Evolutionary conservation across 2,329 filamentous ascomycete genomes (phyloP), one percentile per base, ranked within the genome.

Genomic region (Cladosporium velox): DNA sequence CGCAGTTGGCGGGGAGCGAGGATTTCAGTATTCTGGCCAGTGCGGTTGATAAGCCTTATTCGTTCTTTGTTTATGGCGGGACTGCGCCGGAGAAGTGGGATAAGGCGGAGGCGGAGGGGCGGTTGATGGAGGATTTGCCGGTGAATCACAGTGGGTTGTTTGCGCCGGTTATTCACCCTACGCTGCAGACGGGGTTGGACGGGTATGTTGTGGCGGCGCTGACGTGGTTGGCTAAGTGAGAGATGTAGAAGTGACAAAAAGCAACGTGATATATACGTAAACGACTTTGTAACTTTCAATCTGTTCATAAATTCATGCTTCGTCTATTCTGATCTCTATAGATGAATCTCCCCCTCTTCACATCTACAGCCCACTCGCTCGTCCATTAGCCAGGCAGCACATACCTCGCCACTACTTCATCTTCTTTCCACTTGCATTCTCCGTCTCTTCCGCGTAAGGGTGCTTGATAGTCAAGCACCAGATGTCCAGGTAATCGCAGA

Each of bases 401-500:
- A 2, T 24, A 28, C 12, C 52, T 34, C 32, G 6, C 34, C 41
- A 41, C 44, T 59, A 65, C 26, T 68, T 67, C 35, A 35, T 66
- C 60, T 69, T 70, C 65, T 70, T 72, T 34, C 65, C 57, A 18
- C 68, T 69, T 2, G 49, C 49, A 7, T 69, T 67, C 34, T 66
- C 67, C 3, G 35, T 59, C 65, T 69, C 67, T 35, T 65, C 67
- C 14, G 67, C 70, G n/a, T 84, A 83, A 0, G 87, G 87, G 73
- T 98, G 89, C 86, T 99, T 99, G 81, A 99, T 99, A 1, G 91
- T 96, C 77, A 99, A 83, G 77, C 95, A 99, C 92, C 93, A 98
- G 71, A 99, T 99, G 77, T 99, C 95, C 68, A 98, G 85, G 77
- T 96, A 97, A 78, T 99, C 95, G 80, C 95, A 99, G 72, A 99